Percentiles rank a stretch among this genome's conserved stretches.
phyloP scores from a whole-genome alignment of 768 basidiomycete genomes.

The Boletus edulis region DNA sequence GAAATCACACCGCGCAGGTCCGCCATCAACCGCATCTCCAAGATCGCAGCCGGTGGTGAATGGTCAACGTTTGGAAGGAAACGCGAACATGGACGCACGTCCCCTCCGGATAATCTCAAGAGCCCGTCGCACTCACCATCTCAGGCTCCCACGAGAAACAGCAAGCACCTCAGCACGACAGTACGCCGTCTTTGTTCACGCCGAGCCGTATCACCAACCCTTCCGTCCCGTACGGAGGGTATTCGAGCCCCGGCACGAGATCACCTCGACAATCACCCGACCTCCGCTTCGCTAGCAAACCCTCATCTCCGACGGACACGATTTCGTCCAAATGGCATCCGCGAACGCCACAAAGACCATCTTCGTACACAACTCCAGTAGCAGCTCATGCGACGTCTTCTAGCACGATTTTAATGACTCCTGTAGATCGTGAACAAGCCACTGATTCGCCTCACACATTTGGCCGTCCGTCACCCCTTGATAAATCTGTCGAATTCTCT shows the following conservation, averaged over 20 bases:
- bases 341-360: constrained; percentile 25
- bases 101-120: constrained; percentile 11
- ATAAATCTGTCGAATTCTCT: constrained; percentile 17
- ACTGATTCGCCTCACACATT: constrained; percentile 42
- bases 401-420: constrained; percentile 25
- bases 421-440: constrained; percentile 20
- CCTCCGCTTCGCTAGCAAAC: constrained; percentile 19
- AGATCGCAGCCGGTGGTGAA: constrained; percentile 19
- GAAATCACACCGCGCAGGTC: constrained; percentile 13
- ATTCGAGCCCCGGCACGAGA: constrained; percentile 7
- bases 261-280: constrained; percentile 23
- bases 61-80: constrained; percentile 38
- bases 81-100: constrained; percentile 8
- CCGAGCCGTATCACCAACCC: constrained; percentile 17
- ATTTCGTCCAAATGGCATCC: constrained; percentile 25
- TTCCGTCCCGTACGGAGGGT: constrained; percentile 1
- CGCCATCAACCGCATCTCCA: constrained; percentile 18
- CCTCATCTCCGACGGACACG: constrained; percentile 31
- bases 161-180: constrained; percentile 15
- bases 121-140: constrained; percentile 19
- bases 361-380: constrained; percentile 18
- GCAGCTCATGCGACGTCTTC: constrained; percentile 11
- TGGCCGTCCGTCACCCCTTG: constrained; percentile 36
- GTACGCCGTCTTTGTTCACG: constrained; percentile 19
- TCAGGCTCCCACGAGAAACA: constrained; percentile 10